A percentile compares a stretch with the other conserved stretches of the same genome.
Evolutionary conservation across 176 grass and related monocot species (phyloP).

Genomic region (Saccharum spontaneum): DNA sequence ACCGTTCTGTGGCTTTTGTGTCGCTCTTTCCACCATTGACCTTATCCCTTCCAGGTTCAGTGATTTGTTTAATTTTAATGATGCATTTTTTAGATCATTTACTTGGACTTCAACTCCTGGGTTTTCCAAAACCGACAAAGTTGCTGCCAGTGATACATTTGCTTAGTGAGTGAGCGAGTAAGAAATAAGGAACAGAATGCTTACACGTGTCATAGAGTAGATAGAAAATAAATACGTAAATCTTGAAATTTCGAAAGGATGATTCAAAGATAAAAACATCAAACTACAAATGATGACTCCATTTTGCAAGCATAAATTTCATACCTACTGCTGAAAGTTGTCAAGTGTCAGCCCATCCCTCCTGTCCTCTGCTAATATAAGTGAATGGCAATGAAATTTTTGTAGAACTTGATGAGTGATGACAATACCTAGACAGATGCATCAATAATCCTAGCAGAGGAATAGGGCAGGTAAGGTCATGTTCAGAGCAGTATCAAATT

Average conservation of each 20-base stretch:
- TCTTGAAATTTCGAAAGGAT: not conserved
- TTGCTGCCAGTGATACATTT: constrained; percentile 27
- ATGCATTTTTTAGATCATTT: constrained; percentile 56
- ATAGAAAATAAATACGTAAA: not conserved
- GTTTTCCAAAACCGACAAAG: constrained; percentile 51
- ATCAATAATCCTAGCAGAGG: not conserved
- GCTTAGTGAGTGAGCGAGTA: not conserved
- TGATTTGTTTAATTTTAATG: constrained; percentile 57
- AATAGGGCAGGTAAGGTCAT: not conserved
- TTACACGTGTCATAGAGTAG: not conserved
- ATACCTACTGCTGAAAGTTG: not conserved
- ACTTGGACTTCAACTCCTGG: constrained; percentile 35
- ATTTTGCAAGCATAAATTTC: constrained; percentile 1
- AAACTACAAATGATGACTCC: not conserved
- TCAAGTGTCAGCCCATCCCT: not conserved
- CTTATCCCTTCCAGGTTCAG: constrained; percentile 65
- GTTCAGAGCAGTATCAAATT: not conserved
- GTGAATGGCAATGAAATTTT: not conserved
- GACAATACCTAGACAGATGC: not conserved
- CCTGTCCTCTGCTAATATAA: not conserved
- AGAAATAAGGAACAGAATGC: not conserved
- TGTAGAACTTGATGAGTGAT: not conserved
- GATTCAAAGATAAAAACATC: not conserved
- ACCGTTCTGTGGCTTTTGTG: constrained; percentile 63
- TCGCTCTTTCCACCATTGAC: constrained; percentile 57